These are phyloP conservation scores for Somion occarium DNA, from an alignment of 1,284 basidiomycete species.

Conservation along the genomic window DNA sequence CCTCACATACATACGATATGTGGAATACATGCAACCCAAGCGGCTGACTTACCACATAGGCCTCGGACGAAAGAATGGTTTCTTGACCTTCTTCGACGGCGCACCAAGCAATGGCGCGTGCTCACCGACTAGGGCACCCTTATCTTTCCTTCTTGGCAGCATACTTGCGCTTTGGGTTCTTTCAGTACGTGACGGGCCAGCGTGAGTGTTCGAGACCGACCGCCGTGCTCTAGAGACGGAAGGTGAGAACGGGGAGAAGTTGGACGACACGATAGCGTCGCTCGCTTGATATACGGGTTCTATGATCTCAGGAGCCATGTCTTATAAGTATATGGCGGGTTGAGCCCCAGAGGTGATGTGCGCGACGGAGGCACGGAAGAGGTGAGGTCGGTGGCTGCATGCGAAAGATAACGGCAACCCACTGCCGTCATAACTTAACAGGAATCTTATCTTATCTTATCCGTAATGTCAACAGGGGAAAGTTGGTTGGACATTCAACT, in stretches of 20 bases:
- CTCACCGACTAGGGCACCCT: conserved; percentile 20
- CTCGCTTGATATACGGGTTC: conserved; percentile 19
- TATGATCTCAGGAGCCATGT: conserved; percentile 4
- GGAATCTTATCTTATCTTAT: too few relatives aligned
- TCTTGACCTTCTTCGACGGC: conserved; percentile 29
- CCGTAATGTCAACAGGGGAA: too few relatives aligned
- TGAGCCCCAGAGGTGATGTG: conserved; percentile 8
- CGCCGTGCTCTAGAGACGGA: conserved; percentile 21
- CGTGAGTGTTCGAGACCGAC: background rate
- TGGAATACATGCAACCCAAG: too few relatives aligned
- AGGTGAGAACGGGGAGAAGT: conserved; percentile 21
- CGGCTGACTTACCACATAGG: conserved; percentile 54
- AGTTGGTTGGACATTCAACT: too few relatives aligned
- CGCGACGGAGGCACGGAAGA: background rate
- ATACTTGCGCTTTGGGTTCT: background rate
- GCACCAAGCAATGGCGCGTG: conserved; percentile 27
- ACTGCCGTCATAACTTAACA: background rate
- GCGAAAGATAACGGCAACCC: background rate
- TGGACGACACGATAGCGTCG: conserved; percentile 23
- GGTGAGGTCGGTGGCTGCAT: background rate
- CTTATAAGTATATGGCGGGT: conserved; percentile 16
- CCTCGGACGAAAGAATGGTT: conserved; percentile 63
- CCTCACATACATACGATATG: too few relatives aligned
- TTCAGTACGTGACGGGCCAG: background rate
- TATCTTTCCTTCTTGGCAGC: background rate